Evolutionary conservation across 805 yeast genomes (phyloP).

Genomic region (Hanseniaspora lindneri): DNA sequence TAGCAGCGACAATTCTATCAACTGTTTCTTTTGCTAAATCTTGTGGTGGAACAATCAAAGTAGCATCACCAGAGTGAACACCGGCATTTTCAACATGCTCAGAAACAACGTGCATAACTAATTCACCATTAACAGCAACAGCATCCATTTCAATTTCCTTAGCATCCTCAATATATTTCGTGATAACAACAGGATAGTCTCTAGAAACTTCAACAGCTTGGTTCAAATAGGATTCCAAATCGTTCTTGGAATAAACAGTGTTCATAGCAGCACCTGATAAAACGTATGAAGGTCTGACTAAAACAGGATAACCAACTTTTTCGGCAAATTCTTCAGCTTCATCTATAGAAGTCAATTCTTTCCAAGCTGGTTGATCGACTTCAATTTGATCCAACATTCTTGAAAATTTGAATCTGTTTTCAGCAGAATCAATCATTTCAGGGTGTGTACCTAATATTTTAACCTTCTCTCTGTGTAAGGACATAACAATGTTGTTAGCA

Average conservation of each 20-base stretch:
- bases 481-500: conserved; percentile 91
- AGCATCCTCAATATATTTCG: conserved; percentile 91
- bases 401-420: conserved; percentile 96
- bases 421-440: conserved; percentile 90
- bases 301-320: conserved; percentile 83
- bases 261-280: conserved; percentile 98
- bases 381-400: conserved; percentile 83
- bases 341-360: conserved; percentile 73
- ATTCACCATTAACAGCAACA: conserved; percentile 80
- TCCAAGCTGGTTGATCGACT: conserved; percentile 96
- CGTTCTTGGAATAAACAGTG: conserved; percentile 67
- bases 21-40: conserved; percentile 52
- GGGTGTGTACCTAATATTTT: conserved; percentile 90
- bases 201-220: conserved; percentile 87
- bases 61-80: conserved; percentile 97
- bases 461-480: conserved; percentile 69
- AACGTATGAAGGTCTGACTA: conserved; percentile 95
- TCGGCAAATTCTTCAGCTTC: conserved; percentile 81
- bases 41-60: conserved; percentile 88
- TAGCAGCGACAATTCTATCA: conserved; percentile 68
- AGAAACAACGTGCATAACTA: conserved; percentile 86
- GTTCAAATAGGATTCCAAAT: conserved; percentile 68
- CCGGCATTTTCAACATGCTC: conserved; percentile 99
- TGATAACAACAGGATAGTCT: conserved; percentile 94
- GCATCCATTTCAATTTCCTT: conserved; percentile 96